Percentiles rank a stretch among this genome's conserved stretches.
phyloP scores from a whole-genome alignment of 371 early-diverging fungal species.

The Mycotypha africana region DNA sequence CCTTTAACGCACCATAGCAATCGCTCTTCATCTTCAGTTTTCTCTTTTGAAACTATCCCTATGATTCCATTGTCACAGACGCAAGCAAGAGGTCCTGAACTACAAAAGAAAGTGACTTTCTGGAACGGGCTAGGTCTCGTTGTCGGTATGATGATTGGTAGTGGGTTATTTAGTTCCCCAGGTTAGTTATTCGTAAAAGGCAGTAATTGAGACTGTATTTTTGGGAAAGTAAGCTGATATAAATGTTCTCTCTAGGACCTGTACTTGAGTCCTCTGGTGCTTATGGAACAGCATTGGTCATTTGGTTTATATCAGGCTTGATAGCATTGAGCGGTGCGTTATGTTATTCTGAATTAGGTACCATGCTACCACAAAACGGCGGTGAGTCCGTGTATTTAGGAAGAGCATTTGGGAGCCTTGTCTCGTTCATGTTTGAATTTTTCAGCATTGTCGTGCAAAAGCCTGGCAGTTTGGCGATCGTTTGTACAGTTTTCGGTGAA shows the following conservation, averaged over 20 bases:
- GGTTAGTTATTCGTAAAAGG: too few species aligned
- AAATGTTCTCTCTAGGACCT: constrained; percentile 40
- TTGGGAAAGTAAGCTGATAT: constrained; percentile 19
- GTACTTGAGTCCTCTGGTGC: constrained; percentile 60
- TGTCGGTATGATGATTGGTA: constrained; percentile 81
- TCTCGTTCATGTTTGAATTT: constrained; percentile 81
- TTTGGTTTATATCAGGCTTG: constrained; percentile 76
- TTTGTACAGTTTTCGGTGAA: constrained; percentile 75
- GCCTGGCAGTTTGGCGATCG: constrained; percentile 74
- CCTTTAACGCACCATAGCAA: constrained; percentile 31
- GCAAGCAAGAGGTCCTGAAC: constrained; percentile 47
- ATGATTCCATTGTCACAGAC: constrained; percentile 47
- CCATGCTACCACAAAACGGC: constrained; percentile 83
- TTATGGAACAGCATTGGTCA: constrained; percentile 68
- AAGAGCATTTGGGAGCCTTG: constrained; percentile 71
- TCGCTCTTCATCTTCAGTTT: constrained; percentile 29
- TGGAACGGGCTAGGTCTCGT: constrained; percentile 67
- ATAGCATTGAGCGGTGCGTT: constrained; percentile 73
- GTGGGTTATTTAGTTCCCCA: constrained; percentile 86
- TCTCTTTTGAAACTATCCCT: constrained; percentile 54
- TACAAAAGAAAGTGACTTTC: constrained; percentile 64
- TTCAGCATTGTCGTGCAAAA: constrained; percentile 60
- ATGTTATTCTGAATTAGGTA: constrained; percentile 82
- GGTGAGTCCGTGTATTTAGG: constrained; percentile 83
- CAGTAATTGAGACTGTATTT: neutral